Percentiles rank a stretch among this genome's conserved stretches.
Evolutionary conservation across 2,329 filamentous ascomycete genomes (phyloP).

Genomic region (Diplodia seriata): DNA sequence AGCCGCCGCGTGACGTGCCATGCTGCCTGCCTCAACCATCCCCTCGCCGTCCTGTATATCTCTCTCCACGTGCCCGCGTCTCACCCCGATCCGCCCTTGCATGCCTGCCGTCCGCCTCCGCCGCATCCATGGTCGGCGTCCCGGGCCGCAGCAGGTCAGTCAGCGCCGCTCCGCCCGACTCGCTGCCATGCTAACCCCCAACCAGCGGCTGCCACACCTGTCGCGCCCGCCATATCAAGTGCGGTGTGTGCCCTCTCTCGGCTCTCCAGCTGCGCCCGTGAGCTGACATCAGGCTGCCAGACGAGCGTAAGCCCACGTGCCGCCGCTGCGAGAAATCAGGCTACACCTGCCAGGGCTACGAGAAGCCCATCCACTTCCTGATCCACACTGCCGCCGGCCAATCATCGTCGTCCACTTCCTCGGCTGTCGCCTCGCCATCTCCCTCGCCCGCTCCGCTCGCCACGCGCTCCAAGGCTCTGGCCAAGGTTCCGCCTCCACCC

Average conservation of each 20-base stretch:
- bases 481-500: neutral
- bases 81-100: neutral
- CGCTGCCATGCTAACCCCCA: conserved; percentile 11
- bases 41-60: conserved; percentile 14
- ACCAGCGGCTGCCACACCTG: conserved; percentile 33
- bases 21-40: conserved; percentile 1
- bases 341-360: conserved; percentile 35
- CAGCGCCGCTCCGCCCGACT: neutral
- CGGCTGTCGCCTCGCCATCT: neutral
- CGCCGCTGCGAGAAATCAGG: conserved; percentile 35
- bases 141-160: conserved; percentile 31
- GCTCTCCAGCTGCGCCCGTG: too few relatives aligned
- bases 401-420: conserved; percentile 3
- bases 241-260: conserved; percentile 21
- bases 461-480: neutral
- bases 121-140: conserved; percentile 29
- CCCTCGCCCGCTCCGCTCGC: conserved; percentile 4
- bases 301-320: conserved; percentile 36
- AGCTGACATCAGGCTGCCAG: conserved; percentile 27
- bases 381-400: conserved; percentile 25
- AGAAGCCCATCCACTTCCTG: conserved; percentile 34
- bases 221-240: conserved; percentile 31
- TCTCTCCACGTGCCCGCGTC: neutral
- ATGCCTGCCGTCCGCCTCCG: conserved; percentile 10
- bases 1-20: conserved; percentile 1